A percentile compares a stretch with the other conserved stretches of the same genome.
phyloP scores from a whole-genome alignment of 163 green algal species.

The Trebouxia gelatinosa region DNA sequence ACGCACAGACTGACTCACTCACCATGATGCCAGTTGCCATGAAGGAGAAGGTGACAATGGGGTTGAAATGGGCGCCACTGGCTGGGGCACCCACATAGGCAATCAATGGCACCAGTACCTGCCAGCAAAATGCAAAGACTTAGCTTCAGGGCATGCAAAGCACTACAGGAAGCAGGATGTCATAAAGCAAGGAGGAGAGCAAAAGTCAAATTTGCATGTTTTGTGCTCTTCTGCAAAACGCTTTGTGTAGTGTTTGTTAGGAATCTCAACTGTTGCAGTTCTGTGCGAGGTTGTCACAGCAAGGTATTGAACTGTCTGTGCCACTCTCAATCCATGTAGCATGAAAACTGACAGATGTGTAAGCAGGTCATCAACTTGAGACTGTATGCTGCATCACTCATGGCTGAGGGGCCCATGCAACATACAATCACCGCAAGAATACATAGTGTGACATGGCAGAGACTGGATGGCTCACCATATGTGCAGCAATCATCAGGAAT shows the following conservation, averaged over 20 bases:
- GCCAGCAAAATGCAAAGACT: neutral
- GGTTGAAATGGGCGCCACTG: slow-evolving; percentile 45
- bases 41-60: slow-evolving; percentile 40
- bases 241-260: too few relatives aligned
- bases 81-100: slow-evolving; percentile 12
- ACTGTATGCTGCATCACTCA: neutral
- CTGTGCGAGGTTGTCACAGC: too few relatives aligned
- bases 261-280: too few relatives aligned
- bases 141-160: too few relatives aligned
- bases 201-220: too few relatives aligned
- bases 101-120: slow-evolving; percentile 32
- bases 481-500: slow-evolving; percentile 30
- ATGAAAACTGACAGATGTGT: neutral
- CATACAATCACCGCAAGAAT: neutral
- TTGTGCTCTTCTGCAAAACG: too few relatives aligned
- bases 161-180: too few relatives aligned
- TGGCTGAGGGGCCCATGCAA: neutral
- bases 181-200: too few relatives aligned
- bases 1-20: neutral
- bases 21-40: slow-evolving; percentile 21
- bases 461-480: slow-evolving; percentile 24
- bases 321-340: too few relatives aligned
- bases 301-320: too few relatives aligned
- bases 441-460: neutral
- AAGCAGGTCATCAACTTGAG: neutral